phyloP scores from a whole-genome alignment of 495 filamentous ascomycete genomes.

The Xylaria grammica region DNA sequence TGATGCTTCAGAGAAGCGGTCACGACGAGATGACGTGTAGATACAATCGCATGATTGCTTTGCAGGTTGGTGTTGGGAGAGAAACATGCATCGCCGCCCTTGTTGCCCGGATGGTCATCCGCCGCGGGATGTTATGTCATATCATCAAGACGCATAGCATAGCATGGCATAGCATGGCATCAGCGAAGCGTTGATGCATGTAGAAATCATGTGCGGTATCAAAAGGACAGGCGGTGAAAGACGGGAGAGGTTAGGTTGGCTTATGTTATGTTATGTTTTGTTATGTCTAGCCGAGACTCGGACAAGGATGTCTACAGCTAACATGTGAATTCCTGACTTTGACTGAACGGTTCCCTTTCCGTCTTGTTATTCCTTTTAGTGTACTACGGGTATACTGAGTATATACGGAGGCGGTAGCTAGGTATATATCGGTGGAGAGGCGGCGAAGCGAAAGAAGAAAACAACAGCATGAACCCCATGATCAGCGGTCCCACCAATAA shows the following conservation, averaged over 20 bases:
- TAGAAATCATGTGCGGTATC: not conserved
- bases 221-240: constrained; percentile 9
- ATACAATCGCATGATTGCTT: not conserved
- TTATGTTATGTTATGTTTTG: no score
- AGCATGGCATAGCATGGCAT: no score
- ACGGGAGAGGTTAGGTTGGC: not conserved
- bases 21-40: constrained; percentile 7
- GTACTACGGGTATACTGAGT: no score
- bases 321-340: no score
- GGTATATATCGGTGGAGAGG: not conserved
- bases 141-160: not conserved
- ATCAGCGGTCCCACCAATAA: not conserved
- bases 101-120: constrained; percentile 4
- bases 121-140: not conserved
- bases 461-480: not conserved
- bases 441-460: not conserved
- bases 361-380: no score
- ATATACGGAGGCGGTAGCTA: no score
- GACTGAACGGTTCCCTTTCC: no score
- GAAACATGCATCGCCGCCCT: not conserved
- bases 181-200: not conserved
- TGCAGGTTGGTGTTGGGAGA: not conserved
- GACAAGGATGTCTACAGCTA: no score
- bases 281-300: no score
- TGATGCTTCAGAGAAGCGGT: constrained; percentile 7